Conservation (phyloP, 805 yeast genomes). For the Saccharomyces jurei region DNA sequence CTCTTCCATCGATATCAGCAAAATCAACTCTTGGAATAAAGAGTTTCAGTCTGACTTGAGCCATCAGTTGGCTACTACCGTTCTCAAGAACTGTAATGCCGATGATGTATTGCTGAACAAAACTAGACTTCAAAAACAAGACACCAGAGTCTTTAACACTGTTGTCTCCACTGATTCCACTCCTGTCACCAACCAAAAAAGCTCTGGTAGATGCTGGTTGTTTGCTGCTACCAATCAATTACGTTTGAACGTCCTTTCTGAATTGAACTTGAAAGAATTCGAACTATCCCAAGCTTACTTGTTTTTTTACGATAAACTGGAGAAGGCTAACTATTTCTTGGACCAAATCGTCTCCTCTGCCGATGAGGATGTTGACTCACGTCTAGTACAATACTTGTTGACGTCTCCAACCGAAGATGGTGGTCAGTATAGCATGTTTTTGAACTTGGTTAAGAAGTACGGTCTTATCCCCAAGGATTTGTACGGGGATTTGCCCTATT, state of each 20-base stretch:
- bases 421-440: slow-evolving; percentile 82
- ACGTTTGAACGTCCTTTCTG: slow-evolving; percentile 53
- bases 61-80: slow-evolving; percentile 31
- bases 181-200: slow-evolving; percentile 66
- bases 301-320: slow-evolving; percentile 80
- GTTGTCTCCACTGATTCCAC: slow-evolving; percentile 38
- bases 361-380: slow-evolving; percentile 56
- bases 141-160: slow-evolving; percentile 26
- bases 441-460: slow-evolving; percentile 68
- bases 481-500: slow-evolving; percentile 60
- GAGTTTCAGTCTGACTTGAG: slow-evolving; percentile 24
- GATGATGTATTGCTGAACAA: slow-evolving; percentile 29
- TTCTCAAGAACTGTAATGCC: slow-evolving; percentile 30
- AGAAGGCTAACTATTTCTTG: slow-evolving; percentile 72
- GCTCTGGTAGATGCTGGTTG: slow-evolving; percentile 83
- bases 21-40: slow-evolving; percentile 17
- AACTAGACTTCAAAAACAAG: slow-evolving; percentile 15
- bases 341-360: slow-evolving; percentile 69
- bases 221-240: slow-evolving; percentile 75
- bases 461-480: slow-evolving; percentile 70
- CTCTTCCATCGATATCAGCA: slow-evolving; percentile 6
- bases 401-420: slow-evolving; percentile 70
- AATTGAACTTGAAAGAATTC: slow-evolving; percentile 56
- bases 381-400: slow-evolving; percentile 60
- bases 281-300: slow-evolving; percentile 73